phyloP scores from a whole-genome alignment of 192 early-diverging fungal genomes.

The Phlyctochytrium bullatum region DNA sequence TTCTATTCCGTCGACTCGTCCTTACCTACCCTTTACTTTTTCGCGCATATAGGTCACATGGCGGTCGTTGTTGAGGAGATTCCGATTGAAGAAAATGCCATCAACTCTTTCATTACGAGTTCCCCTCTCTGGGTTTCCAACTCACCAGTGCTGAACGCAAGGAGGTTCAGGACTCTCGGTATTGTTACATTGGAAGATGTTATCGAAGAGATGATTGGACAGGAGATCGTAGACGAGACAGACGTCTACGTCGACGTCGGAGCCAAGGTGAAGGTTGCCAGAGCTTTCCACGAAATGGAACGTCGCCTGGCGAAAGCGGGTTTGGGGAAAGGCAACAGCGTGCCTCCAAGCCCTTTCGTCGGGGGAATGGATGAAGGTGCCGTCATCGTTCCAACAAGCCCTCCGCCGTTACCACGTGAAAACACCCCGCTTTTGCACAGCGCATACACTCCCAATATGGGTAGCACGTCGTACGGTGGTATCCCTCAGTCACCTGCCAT shows the following conservation, averaged over 20 bases:
- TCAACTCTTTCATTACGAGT: slow-evolving; percentile 10
- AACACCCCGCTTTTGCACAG: not conserved
- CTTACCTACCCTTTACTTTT: too few relatives aligned
- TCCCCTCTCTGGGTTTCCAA: slow-evolving; percentile 20
- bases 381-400: not conserved
- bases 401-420: not conserved
- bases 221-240: slow-evolving; percentile 56
- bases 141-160: not conserved
- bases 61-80: slow-evolving; percentile 44
- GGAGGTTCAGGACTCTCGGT: slow-evolving; percentile 31
- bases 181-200: slow-evolving; percentile 56
- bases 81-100: slow-evolving; percentile 10
- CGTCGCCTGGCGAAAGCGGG: not conserved
- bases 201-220: slow-evolving; percentile 55
- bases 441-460: not conserved
- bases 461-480: not conserved
- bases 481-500: too few relatives aligned
- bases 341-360: not conserved
- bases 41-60: slow-evolving; percentile 46
- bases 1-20: not conserved
- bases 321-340: not conserved
- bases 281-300: slow-evolving; percentile 11
- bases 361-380: not conserved
- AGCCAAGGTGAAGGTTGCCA: slow-evolving; percentile 40
- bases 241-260: slow-evolving; percentile 51